Conservation (phyloP, 176 grass and related monocot genomes). For the Calamus simplicifolius region DNA sequence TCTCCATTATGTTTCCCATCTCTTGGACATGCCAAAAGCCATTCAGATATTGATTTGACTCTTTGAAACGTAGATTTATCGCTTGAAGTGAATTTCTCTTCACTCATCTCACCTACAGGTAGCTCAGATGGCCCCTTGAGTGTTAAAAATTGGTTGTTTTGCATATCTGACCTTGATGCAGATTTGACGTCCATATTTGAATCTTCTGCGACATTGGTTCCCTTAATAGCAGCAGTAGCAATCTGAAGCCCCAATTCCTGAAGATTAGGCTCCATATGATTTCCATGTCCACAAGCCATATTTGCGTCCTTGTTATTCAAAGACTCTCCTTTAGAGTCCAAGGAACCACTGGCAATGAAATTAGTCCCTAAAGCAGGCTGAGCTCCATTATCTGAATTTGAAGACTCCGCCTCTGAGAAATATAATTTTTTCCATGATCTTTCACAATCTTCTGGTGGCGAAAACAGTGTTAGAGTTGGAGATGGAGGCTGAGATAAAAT, state of each 20-base stretch:
- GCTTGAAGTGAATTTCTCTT: not conserved
- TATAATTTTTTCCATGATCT: not conserved
- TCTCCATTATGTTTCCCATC: not conserved
- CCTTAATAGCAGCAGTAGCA: too few relatives aligned
- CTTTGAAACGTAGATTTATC: not conserved
- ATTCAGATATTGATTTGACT: not conserved
- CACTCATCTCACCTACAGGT: not conserved
- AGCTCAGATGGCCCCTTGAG: not conserved
- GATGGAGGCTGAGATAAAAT: conserved; percentile 2
- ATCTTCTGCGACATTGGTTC: too few relatives aligned
- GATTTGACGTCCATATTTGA: too few relatives aligned
- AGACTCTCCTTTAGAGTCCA: not conserved
- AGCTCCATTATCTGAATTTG: conserved; percentile 6
- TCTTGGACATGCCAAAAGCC: not conserved
- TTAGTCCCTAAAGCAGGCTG: not conserved
- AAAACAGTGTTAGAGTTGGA: not conserved
- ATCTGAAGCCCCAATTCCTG: not conserved
- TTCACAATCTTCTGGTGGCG: not conserved
- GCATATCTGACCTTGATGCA: too few relatives aligned
- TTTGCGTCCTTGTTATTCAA: not conserved
- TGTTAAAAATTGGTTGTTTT: too few relatives aligned
- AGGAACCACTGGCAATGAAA: not conserved
- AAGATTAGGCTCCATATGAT: not conserved
- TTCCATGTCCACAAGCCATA: not conserved
- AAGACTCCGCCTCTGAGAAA: conserved; percentile 9